Evolutionary conservation across 1,284 basidiomycete species (phyloP).

Genomic region (Xerocomus nothofagi): DNA sequence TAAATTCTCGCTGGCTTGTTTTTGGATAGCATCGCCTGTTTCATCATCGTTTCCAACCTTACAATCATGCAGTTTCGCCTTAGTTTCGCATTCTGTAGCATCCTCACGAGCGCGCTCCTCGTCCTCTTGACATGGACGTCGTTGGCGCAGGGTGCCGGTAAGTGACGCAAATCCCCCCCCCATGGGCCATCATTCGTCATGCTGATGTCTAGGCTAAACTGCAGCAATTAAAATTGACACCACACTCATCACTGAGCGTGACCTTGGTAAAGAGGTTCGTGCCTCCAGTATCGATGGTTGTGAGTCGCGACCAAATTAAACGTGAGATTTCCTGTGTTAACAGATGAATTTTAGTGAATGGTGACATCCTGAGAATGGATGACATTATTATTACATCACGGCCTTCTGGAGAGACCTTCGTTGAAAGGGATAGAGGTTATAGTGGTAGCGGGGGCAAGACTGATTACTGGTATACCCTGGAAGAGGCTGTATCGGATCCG

Average conservation of each 20-base stretch:
- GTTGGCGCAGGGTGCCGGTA: constrained; percentile 10
- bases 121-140: constrained; percentile 8
- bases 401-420: not conserved
- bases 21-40: not conserved
- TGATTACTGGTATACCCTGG: constrained; percentile 1
- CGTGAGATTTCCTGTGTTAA: not conserved
- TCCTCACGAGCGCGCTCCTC: not conserved
- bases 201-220: not conserved
- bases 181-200: not conserved
- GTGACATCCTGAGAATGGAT: not conserved
- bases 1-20: not conserved
- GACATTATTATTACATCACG: too few species aligned
- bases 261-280: not conserved
- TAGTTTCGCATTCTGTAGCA: not conserved
- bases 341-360: not conserved
- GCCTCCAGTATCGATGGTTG: not conserved
- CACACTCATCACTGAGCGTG: not conserved
- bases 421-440: not conserved
- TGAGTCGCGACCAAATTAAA: not conserved
- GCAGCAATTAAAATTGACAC: constrained; percentile 5
- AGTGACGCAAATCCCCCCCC: not conserved
- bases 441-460: too few species aligned
- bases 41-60: not conserved
- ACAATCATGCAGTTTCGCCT: constrained; percentile 6
- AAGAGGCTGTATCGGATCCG: too few species aligned